Evolutionary conservation across 2,329 filamentous ascomycete species (phyloP).

Genomic region (Alternaria dauci): DNA sequence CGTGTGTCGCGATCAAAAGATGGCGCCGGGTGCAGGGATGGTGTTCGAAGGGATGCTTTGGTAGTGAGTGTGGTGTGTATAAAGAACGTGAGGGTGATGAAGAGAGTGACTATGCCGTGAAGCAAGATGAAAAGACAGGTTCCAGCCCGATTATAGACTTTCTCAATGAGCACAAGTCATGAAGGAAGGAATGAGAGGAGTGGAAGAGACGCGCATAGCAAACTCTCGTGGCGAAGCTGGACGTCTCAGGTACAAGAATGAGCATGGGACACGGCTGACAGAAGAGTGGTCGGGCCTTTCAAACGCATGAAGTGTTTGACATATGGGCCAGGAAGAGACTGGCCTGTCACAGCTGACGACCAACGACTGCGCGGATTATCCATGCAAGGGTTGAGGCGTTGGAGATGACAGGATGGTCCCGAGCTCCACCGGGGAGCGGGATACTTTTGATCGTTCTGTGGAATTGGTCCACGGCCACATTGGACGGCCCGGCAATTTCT

Average conservation of each 20-base stretch:
- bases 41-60: conserved; percentile 13
- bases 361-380: conserved; percentile 22
- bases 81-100: conserved; percentile 23
- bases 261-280: conserved; percentile 43
- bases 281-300: conserved; percentile 36
- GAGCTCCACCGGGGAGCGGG: conserved; percentile 22
- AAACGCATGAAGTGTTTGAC: conserved; percentile 51
- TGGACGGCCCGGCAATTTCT: neutral
- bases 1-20: neutral
- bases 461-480: conserved; percentile 12
- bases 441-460: conserved; percentile 13
- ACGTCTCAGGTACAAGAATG: conserved; percentile 44
- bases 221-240: conserved; percentile 37
- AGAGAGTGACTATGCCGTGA: conserved; percentile 29
- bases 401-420: conserved; percentile 36
- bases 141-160: conserved; percentile 32
- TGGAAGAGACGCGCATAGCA: conserved; percentile 28
- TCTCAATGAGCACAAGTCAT: conserved; percentile 20
- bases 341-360: conserved; percentile 37
- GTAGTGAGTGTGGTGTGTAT: neutral
- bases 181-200: conserved; percentile 29
- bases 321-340: conserved; percentile 35
- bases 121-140: conserved; percentile 25
- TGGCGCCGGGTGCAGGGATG: conserved; percentile 5
- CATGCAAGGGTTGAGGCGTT: conserved; percentile 32